Evolutionary conservation across 1,284 basidiomycete genomes (phyloP).

Genomic region (Wolfiporia cocos): DNA sequence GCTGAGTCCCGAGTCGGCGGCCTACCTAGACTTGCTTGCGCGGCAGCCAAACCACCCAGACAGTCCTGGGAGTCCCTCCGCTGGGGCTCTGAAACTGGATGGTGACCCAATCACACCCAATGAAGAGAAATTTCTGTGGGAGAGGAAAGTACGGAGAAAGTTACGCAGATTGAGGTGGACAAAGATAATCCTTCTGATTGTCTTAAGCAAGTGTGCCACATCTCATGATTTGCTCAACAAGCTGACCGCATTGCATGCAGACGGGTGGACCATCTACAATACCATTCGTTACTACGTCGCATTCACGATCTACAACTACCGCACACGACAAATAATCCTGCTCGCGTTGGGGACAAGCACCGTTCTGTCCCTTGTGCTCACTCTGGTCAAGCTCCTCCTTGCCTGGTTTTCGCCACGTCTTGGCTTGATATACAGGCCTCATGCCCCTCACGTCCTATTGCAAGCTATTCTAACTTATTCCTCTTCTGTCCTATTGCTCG

Average conservation of each 20-base stretch:
- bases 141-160: conserved; percentile 30
- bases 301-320: conserved; percentile 33
- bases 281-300: conserved; percentile 58
- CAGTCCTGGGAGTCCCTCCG: conserved; percentile 23
- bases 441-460: conserved; percentile 17
- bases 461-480: conserved; percentile 32
- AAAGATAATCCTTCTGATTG: conserved; percentile 33
- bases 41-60: conserved; percentile 38
- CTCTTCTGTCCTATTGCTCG: conserved; percentile 42
- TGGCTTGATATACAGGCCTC: conserved; percentile 23
- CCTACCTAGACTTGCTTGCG: conserved; percentile 42
- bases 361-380: conserved; percentile 49
- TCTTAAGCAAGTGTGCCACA: conserved; percentile 39
- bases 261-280: conserved; percentile 53
- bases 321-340: conserved; percentile 33
- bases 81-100: conserved; percentile 33
- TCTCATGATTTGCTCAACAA: not conserved
- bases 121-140: conserved; percentile 36
- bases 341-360: conserved; percentile 57
- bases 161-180: conserved; percentile 34
- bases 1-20: conserved; percentile 29
- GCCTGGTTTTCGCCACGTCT: conserved; percentile 37
- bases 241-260: conserved; percentile 25
- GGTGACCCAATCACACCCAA: conserved; percentile 31
- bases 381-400: conserved; percentile 36